These are phyloP conservation scores for Tetrapisispora namnaoensis DNA, from an alignment of 805 yeast genomes.

Conservation along the genomic window DNA sequence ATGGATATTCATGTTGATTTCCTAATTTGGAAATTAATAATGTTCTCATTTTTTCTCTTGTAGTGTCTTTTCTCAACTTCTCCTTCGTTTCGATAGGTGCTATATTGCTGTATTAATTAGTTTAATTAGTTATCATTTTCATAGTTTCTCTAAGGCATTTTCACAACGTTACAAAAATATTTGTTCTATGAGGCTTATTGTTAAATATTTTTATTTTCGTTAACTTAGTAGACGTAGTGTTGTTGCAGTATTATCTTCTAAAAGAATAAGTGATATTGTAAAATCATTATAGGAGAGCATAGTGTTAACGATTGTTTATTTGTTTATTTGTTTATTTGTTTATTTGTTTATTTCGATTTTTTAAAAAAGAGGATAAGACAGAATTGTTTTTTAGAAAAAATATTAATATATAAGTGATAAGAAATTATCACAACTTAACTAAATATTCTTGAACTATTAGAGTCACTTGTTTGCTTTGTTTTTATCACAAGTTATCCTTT, in stretches of 20 bases:
- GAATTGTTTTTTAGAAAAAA: not conserved
- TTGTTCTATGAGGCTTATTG: not conserved
- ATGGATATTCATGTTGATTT: constrained; percentile 9
- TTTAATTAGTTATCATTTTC: no score
- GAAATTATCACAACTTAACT: not conserved
- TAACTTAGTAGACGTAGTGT: no score
- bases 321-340: not conserved
- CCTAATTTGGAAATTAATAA: constrained; percentile 10
- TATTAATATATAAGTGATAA: constrained; percentile 1
- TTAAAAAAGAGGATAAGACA: not conserved
- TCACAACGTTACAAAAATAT: no score
- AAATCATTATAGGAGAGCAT: no score
- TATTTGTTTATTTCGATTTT: not conserved
- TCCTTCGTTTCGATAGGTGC: not conserved
- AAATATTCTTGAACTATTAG: no score
- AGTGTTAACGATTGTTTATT: not conserved
- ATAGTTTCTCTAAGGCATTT: no score
- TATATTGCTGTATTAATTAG: not conserved
- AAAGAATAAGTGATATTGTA: no score
- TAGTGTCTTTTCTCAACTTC: not conserved
- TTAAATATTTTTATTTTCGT: no score
- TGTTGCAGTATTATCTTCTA: no score
- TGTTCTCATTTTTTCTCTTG: constrained; percentile 8
- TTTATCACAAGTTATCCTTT: no score
- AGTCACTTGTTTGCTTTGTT: no score